Conservation (phyloP, 2,329 filamentous ascomycete genomes). For the Neofusicoccum ribis region DNA sequence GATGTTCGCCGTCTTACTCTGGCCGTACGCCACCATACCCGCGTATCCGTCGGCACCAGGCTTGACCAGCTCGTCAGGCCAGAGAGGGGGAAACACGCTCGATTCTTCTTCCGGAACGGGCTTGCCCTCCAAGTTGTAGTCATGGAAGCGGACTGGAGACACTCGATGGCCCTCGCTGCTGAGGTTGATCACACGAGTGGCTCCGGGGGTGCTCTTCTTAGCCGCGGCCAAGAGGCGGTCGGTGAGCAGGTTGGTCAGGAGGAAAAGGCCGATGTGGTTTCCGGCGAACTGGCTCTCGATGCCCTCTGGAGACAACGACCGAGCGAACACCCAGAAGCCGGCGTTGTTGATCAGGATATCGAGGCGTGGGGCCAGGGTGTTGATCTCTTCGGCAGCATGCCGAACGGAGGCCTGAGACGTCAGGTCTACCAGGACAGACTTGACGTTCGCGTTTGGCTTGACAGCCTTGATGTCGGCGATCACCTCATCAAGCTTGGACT, state of each 20-base stretch:
- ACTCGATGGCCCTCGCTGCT: slow-evolving; percentile 25
- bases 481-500: slow-evolving; percentile 43
- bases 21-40: slow-evolving; percentile 23
- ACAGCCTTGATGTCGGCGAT: slow-evolving; percentile 36
- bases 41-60: slow-evolving; percentile 14
- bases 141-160: slow-evolving; percentile 23
- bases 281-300: slow-evolving; percentile 49
- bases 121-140: slow-evolving; percentile 24
- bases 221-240: slow-evolving; percentile 40
- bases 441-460: slow-evolving; percentile 36
- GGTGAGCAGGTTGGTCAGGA: slow-evolving; percentile 47
- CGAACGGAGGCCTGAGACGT: slow-evolving; percentile 36
- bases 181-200: slow-evolving; percentile 31
- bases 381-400: slow-evolving; percentile 35
- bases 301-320: slow-evolving; percentile 38
- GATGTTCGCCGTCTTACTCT: slow-evolving; percentile 30
- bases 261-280: slow-evolving; percentile 48
- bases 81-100: neutral
- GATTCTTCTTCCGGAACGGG: neutral
- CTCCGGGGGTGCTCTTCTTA: slow-evolving; percentile 16
- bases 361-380: slow-evolving; percentile 32
- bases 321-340: slow-evolving; percentile 33
- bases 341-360: slow-evolving; percentile 48
- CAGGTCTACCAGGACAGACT: slow-evolving; percentile 38
- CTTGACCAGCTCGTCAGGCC: neutral